Percentiles rank a stretch among this genome's conserved stretches.
phyloP scores from a whole-genome alignment of 1,284 basidiomycete genomes.

The Paramarasmius palmivorus region DNA sequence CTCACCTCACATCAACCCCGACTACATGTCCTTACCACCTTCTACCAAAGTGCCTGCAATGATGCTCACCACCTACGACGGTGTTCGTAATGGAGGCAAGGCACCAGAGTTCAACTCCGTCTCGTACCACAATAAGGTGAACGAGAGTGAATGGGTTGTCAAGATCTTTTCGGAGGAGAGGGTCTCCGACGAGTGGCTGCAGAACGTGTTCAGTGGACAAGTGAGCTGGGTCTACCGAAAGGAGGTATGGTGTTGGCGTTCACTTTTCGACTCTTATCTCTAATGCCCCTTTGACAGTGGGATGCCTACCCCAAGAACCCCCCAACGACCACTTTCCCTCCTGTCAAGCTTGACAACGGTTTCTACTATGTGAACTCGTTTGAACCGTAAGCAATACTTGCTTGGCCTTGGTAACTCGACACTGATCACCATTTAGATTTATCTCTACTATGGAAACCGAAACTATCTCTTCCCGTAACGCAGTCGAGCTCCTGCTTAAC shows the following conservation, averaged over 20 bases:
- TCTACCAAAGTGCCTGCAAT: constrained; percentile 56
- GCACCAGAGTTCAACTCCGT: constrained; percentile 87
- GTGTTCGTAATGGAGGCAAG: constrained; percentile 46
- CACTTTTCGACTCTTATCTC: constrained; percentile 5
- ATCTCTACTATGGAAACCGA: constrained; percentile 93
- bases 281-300: constrained; percentile 50
- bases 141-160: constrained; percentile 66
- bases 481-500: constrained; percentile 74
- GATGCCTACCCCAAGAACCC: constrained; percentile 75
- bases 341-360: constrained; percentile 72
- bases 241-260: constrained; percentile 49
- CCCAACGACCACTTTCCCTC: constrained; percentile 71
- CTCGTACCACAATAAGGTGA: constrained; percentile 75
- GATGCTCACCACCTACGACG: constrained; percentile 75
- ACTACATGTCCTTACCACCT: constrained; percentile 68
- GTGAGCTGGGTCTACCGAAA: constrained; percentile 86
- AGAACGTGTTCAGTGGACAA: constrained; percentile 60
- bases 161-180: constrained; percentile 83
- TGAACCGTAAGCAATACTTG: constrained; percentile 63
- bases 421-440: constrained; percentile 42
- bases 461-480: constrained; percentile 81
- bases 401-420: neutral
- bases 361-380: constrained; percentile 91
- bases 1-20: constrained; percentile 57
- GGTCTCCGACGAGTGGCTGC: constrained; percentile 71